Evolutionary conservation across 768 basidiomycete species (phyloP).

Genomic region (Amanita jacksonii): DNA sequence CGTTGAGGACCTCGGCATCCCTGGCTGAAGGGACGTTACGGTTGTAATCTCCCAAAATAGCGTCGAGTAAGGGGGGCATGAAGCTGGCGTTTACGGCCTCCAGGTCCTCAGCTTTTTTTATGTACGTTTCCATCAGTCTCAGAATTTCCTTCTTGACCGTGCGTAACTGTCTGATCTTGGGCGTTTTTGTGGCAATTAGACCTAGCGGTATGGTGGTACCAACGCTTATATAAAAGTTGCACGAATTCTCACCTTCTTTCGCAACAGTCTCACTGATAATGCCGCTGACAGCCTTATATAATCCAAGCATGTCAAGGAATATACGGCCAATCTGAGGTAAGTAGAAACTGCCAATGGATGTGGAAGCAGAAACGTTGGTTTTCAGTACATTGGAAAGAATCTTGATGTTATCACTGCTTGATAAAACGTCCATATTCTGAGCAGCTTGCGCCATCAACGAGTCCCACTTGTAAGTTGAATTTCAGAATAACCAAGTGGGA

Average conservation of each 20-base stretch:
- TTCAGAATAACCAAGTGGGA: slow-evolving; percentile 3
- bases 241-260: slow-evolving; percentile 52
- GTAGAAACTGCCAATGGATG: slow-evolving; percentile 95
- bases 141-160: slow-evolving; percentile 99
- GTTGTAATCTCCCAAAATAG: slow-evolving; percentile 95
- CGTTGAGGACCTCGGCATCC: slow-evolving; percentile 95
- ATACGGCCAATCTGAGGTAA: slow-evolving; percentile 93
- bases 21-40: slow-evolving; percentile 88
- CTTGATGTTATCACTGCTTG: slow-evolving; percentile 89
- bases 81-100: slow-evolving; percentile 87
- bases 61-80: slow-evolving; percentile 92
- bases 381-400: slow-evolving; percentile 95
- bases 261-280: slow-evolving; percentile 92
- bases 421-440: slow-evolving; percentile 84
- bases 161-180: slow-evolving; percentile 86
- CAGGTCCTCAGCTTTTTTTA: slow-evolving; percentile 94
- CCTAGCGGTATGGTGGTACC: slow-evolving; percentile 34
- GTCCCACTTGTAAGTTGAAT: slow-evolving; percentile 65
- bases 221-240: background rate
- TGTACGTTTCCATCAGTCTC: slow-evolving; percentile 95
- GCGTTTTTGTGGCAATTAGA: slow-evolving; percentile 89
- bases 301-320: slow-evolving; percentile 95
- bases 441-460: slow-evolving; percentile 93
- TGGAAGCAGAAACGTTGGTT: slow-evolving; percentile 96
- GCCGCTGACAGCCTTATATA: slow-evolving; percentile 95